Base-by-base conservation (phyloP, 2,329 filamentous ascomycete genomes). In the Dendrostoma leiphaemia region DNA sequence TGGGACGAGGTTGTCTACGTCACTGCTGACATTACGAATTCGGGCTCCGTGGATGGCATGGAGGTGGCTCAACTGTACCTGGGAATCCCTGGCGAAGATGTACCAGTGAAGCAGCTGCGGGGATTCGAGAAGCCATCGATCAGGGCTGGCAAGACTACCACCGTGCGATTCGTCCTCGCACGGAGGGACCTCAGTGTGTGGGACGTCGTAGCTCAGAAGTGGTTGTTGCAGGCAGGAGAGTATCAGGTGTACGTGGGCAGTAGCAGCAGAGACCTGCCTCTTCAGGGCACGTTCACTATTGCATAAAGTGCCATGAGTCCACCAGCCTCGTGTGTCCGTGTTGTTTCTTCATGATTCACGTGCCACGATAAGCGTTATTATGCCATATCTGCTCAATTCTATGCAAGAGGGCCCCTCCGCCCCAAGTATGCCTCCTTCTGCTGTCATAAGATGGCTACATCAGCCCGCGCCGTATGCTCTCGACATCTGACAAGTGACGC, bases 141-240 rank as follows among this genome's bases (percentile, higher is more conserved):
- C 37, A 68, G 72, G 9, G 70, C 74, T 0, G 75, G 76, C 0
- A 65, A 74, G 53, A 73, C 67, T 21, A 67, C 69, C 13, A 74
- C 69, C 0, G 70, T 85, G 0, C 66, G 61, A 0, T 81, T 89
- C 55, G 63, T 71, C 19, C 64, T 89, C 37, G 86, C 76, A 17
- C 74, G 86, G 35, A 77, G 84, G 54, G 85, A 89, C 62, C 63
- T 89, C 46, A 88, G 84, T 65, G 74, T 83, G 26, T 89, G 86
- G 86, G 82, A 88, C 63, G 75, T 80, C 4, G 69, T 66, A 1
- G 74, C 73, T 19, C 84, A 88, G 69, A 79, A 80, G 62, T 89
- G 86, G 86, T 71, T 73, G 40, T 60, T 85, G 51, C 72, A 70
- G 45, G 68, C 64, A 19, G 79, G 78, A 0, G 63, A 66, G 12